phyloP scores from a whole-genome alignment of 805 yeast species.

The Cephaloascus fragrans region DNA sequence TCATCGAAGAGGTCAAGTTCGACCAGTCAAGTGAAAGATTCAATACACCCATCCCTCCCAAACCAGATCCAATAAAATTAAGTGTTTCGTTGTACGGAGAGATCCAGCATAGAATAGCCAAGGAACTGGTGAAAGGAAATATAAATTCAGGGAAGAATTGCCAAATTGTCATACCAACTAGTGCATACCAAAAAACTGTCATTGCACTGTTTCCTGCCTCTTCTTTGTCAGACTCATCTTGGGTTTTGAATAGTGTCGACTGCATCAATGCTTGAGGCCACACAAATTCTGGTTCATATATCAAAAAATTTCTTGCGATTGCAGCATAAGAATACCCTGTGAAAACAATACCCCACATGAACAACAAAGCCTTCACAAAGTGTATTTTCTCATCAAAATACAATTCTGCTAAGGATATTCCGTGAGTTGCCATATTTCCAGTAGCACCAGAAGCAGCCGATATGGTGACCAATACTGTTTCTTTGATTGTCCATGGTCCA shows the following conservation, averaged over 20 bases:
- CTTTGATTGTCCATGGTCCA: slow-evolving; percentile 48
- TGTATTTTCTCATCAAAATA: slow-evolving; percentile 27
- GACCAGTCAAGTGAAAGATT: slow-evolving; percentile 44
- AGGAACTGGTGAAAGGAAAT: slow-evolving; percentile 38
- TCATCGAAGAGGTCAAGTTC: slow-evolving; percentile 37
- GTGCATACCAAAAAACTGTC: slow-evolving; percentile 25
- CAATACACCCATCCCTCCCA: slow-evolving; percentile 42
- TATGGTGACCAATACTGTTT: slow-evolving; percentile 40
- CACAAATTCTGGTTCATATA: slow-evolving; percentile 37
- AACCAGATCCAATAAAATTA: slow-evolving; percentile 39
- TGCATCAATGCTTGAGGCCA: slow-evolving; percentile 49
- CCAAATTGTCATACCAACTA: slow-evolving; percentile 29
- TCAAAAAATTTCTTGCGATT: slow-evolving; percentile 31
- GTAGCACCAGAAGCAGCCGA: slow-evolving; percentile 46
- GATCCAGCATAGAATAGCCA: slow-evolving; percentile 39
- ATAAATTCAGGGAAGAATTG: slow-evolving; percentile 38
- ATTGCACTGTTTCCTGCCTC: slow-evolving; percentile 17
- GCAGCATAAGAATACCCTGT: slow-evolving; percentile 46
- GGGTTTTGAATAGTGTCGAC: slow-evolving; percentile 30
- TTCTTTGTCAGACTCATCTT: slow-evolving; percentile 10
- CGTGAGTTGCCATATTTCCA: slow-evolving; percentile 39
- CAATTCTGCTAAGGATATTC: slow-evolving; percentile 35
- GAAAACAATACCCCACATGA: slow-evolving; percentile 44
- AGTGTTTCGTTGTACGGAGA: slow-evolving; percentile 29
- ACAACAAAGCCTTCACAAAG: slow-evolving; percentile 24